Base-by-base conservation (phyloP, 129 eudicot species). In the Pseudognaphalium luteoalbum region DNA sequence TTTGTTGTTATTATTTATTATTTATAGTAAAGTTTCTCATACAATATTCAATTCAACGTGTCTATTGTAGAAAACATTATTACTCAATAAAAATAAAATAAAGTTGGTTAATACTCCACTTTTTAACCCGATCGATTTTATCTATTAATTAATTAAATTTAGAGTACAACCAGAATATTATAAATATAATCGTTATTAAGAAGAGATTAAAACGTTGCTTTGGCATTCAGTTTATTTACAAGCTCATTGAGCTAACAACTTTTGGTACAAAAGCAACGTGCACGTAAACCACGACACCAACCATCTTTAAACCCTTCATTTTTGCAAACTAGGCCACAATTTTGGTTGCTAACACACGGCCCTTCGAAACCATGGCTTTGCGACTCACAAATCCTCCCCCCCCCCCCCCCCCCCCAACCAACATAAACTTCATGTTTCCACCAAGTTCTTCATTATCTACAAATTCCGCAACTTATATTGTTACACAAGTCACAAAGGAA, bases 361-460 rank as follows among this genome's bases (percentile, higher is more conserved):
- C 79, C 72, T 19, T 75, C 19, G 30, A 75, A 75, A 17, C 34
- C 52, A 47, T 19, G 79, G 63, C 79, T 75, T 15, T 19, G 51
- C 32, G 79, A 75, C 50, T 75, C 72, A 15, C 79, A 75, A 0
- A 52, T 75, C 63, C 79, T 51, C n/a, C n/a, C n/a, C n/a, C n/a
- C n/a, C n/a, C n/a, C n/a, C n/a, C n/a, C n/a, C 50, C 21, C 79
- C 44, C 51, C 2, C 21, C 63, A 60, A 62, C 51, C 72, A 71
- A 0, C 7, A 0, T 0, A 39, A 5, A 10, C 10, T 28, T 62
- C 39, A 4, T 61, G 0, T 25, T 62, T 29, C 39, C 68, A 28
- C 37, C 68, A 1, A 2, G 35, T 62, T 62, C 68, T 62, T 32
- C 68, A 9, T 61, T 37, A 28, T 29, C 68, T 62, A 32, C 20